A percentile compares a stretch with the other conserved stretches of the same genome.
Conservation (phyloP, 495 filamentous ascomycete species). For the Peziza echinospora region DNA sequence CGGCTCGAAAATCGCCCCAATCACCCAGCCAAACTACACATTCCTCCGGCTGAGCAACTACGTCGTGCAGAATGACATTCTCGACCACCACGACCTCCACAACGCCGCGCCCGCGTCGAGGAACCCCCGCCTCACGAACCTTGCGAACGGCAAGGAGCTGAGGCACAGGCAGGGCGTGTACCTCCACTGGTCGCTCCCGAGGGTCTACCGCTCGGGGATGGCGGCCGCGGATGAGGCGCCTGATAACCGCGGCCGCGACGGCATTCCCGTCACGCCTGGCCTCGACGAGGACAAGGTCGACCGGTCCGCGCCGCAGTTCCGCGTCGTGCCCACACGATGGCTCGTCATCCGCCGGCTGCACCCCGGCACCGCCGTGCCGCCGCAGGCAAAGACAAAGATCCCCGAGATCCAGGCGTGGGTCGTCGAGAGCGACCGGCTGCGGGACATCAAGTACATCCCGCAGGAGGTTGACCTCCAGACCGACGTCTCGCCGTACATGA, state of each 20-base stretch:
- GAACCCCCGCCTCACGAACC: constrained; percentile 27
- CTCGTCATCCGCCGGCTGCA: constrained; percentile 24
- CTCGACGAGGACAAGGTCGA: constrained; percentile 2
- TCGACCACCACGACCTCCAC: constrained; percentile 26
- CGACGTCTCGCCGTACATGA: constrained; percentile 29
- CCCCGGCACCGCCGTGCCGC: constrained; percentile 4
- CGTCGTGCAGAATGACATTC: constrained; percentile 24
- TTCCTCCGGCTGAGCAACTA: constrained; percentile 23
- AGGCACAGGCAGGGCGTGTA: constrained; percentile 28
- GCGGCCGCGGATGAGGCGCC: constrained; percentile 7
- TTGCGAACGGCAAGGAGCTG: constrained; percentile 14
- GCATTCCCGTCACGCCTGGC: neutral
- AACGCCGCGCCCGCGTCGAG: constrained; percentile 14
- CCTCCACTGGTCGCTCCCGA: constrained; percentile 32
- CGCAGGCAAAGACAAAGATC: constrained; percentile 5
- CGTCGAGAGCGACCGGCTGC: constrained; percentile 26
- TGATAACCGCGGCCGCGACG: neutral
- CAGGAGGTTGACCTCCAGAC: constrained; percentile 24
- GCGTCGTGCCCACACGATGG: constrained; percentile 23
- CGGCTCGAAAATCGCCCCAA: constrained; percentile 26
- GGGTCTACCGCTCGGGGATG: constrained; percentile 22
- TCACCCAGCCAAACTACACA: constrained; percentile 35
- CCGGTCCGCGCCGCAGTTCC: constrained; percentile 18
- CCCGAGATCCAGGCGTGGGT: constrained; percentile 24
- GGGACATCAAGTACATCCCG: constrained; percentile 20